A percentile compares a stretch with the other conserved stretches of the same genome.
phyloP scores from a whole-genome alignment of 306 rosid genomes.

The Ochetophila trinervis region DNA sequence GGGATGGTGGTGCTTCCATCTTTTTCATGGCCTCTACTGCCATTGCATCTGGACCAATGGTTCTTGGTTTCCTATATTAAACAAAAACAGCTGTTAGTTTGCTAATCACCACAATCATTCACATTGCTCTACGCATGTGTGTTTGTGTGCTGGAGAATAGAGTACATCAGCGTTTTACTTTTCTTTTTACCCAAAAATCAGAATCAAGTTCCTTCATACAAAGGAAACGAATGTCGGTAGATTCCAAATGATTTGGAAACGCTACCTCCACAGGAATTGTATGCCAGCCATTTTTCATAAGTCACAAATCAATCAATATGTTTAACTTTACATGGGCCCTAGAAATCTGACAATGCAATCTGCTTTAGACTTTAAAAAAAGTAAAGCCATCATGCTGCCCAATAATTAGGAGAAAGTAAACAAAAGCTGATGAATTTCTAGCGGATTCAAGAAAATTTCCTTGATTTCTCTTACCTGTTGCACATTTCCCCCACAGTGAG shows the following conservation, averaged over 20 bases:
- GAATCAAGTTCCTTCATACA: no score
- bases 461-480: constrained; percentile 50
- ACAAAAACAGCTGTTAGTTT: not conserved
- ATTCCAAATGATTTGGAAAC: not conserved
- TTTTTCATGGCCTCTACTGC: constrained; percentile 96
- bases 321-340: not conserved
- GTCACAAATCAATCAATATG: not conserved
- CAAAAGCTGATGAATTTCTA: not conserved
- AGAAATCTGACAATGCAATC: no score
- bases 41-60: constrained; percentile 73
- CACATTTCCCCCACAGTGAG: constrained; percentile 91
- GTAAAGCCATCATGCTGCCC: no score
- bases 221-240: no score
- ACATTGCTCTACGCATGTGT: not conserved
- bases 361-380: no score
- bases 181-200: no score
- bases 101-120: not conserved
- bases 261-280: not conserved
- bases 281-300: not conserved
- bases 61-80: constrained; percentile 66
- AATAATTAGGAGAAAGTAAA: not conserved
- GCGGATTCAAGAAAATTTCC: not conserved
- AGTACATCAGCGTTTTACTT: not conserved
- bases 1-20: constrained; percentile 98
- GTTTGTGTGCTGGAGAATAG: not conserved